Conservation (phyloP, 2,329 filamentous ascomycete genomes). For the Neonectria ditissima region DNA sequence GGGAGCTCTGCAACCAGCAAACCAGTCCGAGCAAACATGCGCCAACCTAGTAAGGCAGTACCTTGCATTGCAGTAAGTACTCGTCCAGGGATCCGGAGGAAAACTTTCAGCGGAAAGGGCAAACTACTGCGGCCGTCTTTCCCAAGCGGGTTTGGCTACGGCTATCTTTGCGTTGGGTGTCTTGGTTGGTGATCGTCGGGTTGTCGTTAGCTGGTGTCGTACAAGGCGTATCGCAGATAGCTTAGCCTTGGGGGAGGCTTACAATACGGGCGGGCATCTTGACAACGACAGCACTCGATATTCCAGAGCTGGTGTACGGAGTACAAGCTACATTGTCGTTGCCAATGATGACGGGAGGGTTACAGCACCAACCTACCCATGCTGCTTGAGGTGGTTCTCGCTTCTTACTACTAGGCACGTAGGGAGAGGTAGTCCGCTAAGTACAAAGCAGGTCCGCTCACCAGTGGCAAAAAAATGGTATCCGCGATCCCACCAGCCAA, state of each 20-base stretch:
- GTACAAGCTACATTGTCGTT: not conserved
- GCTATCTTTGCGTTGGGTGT: not conserved
- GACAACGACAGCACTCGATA: not conserved
- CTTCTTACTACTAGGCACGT: not conserved
- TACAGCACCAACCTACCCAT: not conserved
- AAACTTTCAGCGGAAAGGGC: not conserved
- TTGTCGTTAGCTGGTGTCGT: not conserved
- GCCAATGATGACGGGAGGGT: not conserved
- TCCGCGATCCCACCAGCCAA: conserved; percentile 21
- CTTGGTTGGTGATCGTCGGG: not conserved
- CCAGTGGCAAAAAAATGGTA: conserved; percentile 33
- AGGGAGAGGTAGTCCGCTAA: too few relatives aligned
- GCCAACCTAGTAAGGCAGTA: not conserved
- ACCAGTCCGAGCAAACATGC: not conserved
- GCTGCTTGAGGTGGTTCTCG: not conserved
- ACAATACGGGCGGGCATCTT: not conserved
- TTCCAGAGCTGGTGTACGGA: too few relatives aligned
- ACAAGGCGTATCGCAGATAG: not conserved
- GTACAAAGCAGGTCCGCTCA: not conserved
- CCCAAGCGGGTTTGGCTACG: not conserved
- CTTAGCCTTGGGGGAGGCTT: not conserved
- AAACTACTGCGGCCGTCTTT: not conserved
- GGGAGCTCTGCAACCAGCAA: not conserved
- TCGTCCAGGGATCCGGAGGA: not conserved
- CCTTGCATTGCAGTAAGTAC: conserved; percentile 8